Evolutionary conservation across 768 basidiomycete species (phyloP).

Genomic region (Suillus placidus): DNA sequence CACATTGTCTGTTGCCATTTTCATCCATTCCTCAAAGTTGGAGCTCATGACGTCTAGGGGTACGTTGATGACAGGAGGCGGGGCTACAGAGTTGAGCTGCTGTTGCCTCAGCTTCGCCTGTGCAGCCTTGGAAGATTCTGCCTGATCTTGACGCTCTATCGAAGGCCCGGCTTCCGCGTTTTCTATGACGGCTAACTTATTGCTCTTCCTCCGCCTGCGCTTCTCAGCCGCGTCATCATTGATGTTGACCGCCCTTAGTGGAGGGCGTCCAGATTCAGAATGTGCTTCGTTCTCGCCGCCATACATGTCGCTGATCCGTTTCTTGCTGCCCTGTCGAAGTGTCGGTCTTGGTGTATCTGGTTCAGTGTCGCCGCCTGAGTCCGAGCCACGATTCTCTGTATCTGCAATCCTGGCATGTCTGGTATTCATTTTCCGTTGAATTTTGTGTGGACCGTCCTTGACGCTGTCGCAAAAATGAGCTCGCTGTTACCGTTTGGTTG

Average conservation of each 20-base stretch:
- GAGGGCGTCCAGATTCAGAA: conserved; percentile 44
- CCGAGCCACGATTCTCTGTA: conserved; percentile 16
- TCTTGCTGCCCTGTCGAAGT: conserved; percentile 35
- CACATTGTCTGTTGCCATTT: conserved; percentile 98
- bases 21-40: conserved; percentile 99
- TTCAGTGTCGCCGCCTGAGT: conserved; percentile 35
- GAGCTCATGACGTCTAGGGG: conserved; percentile 85
- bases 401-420: conserved; percentile 26
- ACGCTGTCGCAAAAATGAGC: not conserved
- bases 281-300: conserved; percentile 39
- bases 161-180: conserved; percentile 62
- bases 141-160: conserved; percentile 38
- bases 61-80: conserved; percentile 59
- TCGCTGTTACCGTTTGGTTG: conserved; percentile 1
- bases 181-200: conserved; percentile 61
- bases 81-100: conserved; percentile 61
- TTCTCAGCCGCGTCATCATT: conserved; percentile 92
- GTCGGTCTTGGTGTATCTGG: conserved; percentile 33
- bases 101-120: conserved; percentile 58
- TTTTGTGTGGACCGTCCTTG: not conserved
- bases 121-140: conserved; percentile 46
- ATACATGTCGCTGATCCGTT: conserved; percentile 52
- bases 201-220: conserved; percentile 77
- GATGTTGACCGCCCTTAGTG: conserved; percentile 42
- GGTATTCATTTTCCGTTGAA: conserved; percentile 19